phyloP scores from a whole-genome alignment of 768 basidiomycete species.

The Hericium coralloides region DNA sequence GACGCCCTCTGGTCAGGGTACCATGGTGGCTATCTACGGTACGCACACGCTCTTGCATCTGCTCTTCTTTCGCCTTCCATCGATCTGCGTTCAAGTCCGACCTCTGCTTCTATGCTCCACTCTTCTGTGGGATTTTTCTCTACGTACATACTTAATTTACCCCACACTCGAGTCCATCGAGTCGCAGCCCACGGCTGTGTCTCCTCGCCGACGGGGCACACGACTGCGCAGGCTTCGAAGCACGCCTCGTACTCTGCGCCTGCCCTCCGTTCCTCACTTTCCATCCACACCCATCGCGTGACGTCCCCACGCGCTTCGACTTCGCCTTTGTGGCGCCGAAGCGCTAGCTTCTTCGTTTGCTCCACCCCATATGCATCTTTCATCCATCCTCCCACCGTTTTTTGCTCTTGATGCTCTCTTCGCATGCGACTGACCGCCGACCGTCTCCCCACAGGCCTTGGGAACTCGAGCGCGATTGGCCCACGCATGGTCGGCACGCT shows the following conservation, averaged over 20 bases:
- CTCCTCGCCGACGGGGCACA: no score
- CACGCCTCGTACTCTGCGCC: no score
- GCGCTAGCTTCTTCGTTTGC: neutral
- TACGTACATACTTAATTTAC: no score
- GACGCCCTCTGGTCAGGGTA: slow-evolving; percentile 61
- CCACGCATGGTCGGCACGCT: slow-evolving; percentile 11
- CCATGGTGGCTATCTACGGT: slow-evolving; percentile 93
- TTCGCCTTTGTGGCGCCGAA: no score
- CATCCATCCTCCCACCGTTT: neutral
- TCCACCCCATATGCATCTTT: neutral
- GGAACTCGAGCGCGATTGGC: slow-evolving; percentile 14
- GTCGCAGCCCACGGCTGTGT: no score
- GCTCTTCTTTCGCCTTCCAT: neutral
- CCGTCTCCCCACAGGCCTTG: slow-evolving; percentile 5
- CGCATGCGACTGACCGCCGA: no score
- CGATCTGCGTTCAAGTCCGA: no score
- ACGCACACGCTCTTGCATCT: slow-evolving; percentile 16
- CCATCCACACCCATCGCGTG: neutral
- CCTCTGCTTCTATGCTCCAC: no score
- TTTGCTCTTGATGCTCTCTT: neutral
- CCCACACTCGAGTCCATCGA: no score
- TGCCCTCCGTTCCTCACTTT: neutral
- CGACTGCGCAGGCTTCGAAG: no score
- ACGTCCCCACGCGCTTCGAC: no score
- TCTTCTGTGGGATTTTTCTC: no score